Base-by-base conservation (phyloP, 179 eudicot species). In the Monotropa hypopitys region DNA sequence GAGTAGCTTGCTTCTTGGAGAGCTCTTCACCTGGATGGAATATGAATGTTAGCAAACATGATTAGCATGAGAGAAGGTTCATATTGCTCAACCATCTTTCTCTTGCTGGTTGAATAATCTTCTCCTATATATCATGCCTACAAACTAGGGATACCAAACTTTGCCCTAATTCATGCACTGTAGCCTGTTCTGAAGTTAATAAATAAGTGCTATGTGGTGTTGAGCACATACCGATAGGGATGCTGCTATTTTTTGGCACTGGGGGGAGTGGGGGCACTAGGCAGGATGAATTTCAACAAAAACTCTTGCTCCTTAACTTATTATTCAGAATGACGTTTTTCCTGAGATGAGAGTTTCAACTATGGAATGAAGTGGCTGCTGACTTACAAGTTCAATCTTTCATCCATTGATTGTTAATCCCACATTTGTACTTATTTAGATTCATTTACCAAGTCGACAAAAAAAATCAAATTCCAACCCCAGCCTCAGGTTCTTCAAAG, bases 1-100 rank as follows among this genome's bases (percentile, higher is more conserved):
- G 99, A 75, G 96, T 86, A 85, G 99, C 99, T 88, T 96, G 99
- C 86, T 96, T 96, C 84, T 93, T 96, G 75, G 99, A 96, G 77
- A 96, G 96, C 86, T 91, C 95, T 85, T 96, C 99, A 72, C 99
- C 99, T 96, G 84, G 26, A 54, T 80, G 21, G 40, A 70, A 67
- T 46, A 57, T 33, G 49, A 54, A 69, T 75, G 54, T 71, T 51
- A 53, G 43, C 66, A 72, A 53, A 72, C 54, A 53, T 62, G 61
- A 67, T 65, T 66, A 70, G 53, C 40, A 53, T 3, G 46, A 63
- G 77, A 63, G 50, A 43, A 80, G 23, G 66, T 68, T 32, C 75
- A 9, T 33, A 28, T 12, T 38, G 38, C 9, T 38, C 59, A 49
- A 32, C 40, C 75, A 49, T 72, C 75, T 72, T 28, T 47, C 75